phyloP scores from a whole-genome alignment of 2,329 filamentous ascomycete genomes.

The Fusarium sp. region DNA sequence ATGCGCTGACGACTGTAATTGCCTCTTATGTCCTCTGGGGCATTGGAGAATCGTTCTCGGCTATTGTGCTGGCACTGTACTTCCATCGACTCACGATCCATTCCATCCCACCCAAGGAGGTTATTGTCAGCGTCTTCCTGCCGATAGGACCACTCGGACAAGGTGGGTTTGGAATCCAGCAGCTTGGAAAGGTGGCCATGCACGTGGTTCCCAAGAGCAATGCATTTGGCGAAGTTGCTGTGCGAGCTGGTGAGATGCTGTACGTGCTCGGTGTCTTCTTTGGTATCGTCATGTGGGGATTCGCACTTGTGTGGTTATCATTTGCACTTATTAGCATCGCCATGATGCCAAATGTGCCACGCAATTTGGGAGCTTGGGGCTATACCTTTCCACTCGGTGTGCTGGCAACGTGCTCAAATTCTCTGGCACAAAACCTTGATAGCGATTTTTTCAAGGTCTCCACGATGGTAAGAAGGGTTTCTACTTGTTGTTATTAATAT shows the following conservation, averaged over 20 bases:
- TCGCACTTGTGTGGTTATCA: constrained; percentile 58
- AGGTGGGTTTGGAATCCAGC: constrained; percentile 70
- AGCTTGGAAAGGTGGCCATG: constrained; percentile 63
- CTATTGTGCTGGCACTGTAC: constrained; percentile 74
- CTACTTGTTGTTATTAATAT: neutral
- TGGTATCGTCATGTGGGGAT: constrained; percentile 60
- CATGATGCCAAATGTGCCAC: constrained; percentile 54
- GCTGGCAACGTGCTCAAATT: constrained; percentile 56
- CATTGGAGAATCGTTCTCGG: constrained; percentile 68
- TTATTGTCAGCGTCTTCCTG: constrained; percentile 75
- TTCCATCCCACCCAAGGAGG: constrained; percentile 73
- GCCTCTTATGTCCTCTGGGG: constrained; percentile 77
- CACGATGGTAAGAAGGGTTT: constrained; percentile 50
- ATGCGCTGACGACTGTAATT: constrained; percentile 72
- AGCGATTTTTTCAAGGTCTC: constrained; percentile 59
- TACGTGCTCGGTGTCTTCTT: constrained; percentile 68
- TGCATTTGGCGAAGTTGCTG: constrained; percentile 60
- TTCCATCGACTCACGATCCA: constrained; percentile 76
- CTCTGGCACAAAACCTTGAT: constrained; percentile 56
- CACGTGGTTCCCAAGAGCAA: constrained; percentile 54
- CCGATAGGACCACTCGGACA: constrained; percentile 76
- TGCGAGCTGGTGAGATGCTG: constrained; percentile 58
- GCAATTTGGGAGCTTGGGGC: constrained; percentile 62
- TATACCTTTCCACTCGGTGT: constrained; percentile 63
- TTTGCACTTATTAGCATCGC: constrained; percentile 58